These are phyloP conservation scores for Aspergillus sclerotioniger DNA, from an alignment of 495 filamentous ascomycete genomes.

Conservation along the genomic window DNA sequence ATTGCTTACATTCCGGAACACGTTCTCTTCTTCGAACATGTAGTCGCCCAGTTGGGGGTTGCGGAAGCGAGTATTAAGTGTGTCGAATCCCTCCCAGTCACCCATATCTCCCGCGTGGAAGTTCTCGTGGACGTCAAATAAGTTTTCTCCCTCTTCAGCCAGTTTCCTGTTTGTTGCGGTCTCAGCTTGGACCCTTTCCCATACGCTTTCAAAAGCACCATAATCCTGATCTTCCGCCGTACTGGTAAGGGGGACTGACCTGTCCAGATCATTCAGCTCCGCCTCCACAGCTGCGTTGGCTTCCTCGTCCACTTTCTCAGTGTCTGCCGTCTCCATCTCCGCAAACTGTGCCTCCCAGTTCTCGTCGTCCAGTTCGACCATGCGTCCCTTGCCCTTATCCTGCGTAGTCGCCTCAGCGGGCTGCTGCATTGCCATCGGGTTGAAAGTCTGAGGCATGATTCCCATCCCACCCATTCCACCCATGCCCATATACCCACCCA, in stretches of 20 bases:
- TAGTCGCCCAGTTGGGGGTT: conserved; percentile 84
- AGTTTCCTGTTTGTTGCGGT: conserved; percentile 66
- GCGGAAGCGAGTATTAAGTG: conserved; percentile 54
- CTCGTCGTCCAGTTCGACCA: conserved; percentile 89
- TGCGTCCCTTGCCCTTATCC: conserved; percentile 83
- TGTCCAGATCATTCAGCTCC: conserved; percentile 87
- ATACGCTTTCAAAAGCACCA: conserved; percentile 86
- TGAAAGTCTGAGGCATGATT: conserved; percentile 38
- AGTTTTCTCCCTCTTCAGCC: conserved; percentile 57
- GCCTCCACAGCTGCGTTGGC: conserved; percentile 77
- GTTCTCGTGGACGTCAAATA: conserved; percentile 50
- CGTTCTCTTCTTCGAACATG: conserved; percentile 90
- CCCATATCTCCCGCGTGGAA: conserved; percentile 66
- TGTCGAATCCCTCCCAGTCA: conserved; percentile 71
- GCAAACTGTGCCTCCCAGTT: conserved; percentile 97
- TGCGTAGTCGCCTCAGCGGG: conserved; percentile 47
- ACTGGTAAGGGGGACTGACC: conserved; percentile 58
- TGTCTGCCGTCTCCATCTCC: conserved; percentile 73
- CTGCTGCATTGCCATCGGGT: conserved; percentile 43
- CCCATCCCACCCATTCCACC: conserved; percentile 50
- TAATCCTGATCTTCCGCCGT: conserved; percentile 47
- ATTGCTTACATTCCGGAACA: conserved; percentile 71
- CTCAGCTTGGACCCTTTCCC: conserved; percentile 84
- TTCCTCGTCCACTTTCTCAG: conserved; percentile 62
- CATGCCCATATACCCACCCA: conserved; percentile 42